These are phyloP conservation scores for Podaxis rugospora DNA, from an alignment of 768 basidiomycete species.

Conservation along the genomic window DNA sequence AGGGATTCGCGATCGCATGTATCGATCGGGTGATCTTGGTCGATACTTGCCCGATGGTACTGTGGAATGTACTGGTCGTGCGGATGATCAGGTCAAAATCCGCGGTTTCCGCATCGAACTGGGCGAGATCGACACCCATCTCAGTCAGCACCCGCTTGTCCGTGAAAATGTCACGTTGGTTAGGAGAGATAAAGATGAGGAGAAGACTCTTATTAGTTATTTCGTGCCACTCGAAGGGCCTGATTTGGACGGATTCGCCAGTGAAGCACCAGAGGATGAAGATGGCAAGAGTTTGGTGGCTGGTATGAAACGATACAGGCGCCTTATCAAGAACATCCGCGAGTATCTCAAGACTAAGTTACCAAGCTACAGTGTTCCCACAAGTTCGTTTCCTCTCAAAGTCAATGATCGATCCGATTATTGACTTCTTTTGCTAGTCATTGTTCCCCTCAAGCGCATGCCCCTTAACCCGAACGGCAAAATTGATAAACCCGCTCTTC, in stretches of 20 bases:
- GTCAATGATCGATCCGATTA: not conserved
- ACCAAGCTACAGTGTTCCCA: slow-evolving; percentile 90
- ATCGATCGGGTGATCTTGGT: slow-evolving; percentile 94
- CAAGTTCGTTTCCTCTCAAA: slow-evolving; percentile 50
- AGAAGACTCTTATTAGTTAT: slow-evolving; percentile 97
- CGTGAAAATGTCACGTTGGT: slow-evolving; percentile 99
- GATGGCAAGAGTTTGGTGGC: slow-evolving; percentile 60
- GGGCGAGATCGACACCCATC: slow-evolving; percentile 95
- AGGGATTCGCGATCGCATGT: slow-evolving; percentile 96
- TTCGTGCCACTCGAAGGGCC: slow-evolving; percentile 84
- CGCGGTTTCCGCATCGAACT: slow-evolving; percentile 98
- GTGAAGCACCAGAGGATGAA: slow-evolving; percentile 54
- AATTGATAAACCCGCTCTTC: slow-evolving; percentile 96
- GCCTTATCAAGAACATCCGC: slow-evolving; percentile 88
- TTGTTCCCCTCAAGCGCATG: slow-evolving; percentile 92
- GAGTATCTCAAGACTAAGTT: slow-evolving; percentile 96
- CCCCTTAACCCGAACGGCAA: slow-evolving; percentile 99
- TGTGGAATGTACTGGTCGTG: slow-evolving; percentile 95
- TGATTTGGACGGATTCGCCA: slow-evolving; percentile 63
- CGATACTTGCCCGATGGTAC: slow-evolving; percentile 88
- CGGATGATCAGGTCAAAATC: slow-evolving; percentile 99
- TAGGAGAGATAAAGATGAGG: slow-evolving; percentile 96
- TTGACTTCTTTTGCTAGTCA: slow-evolving; percentile 50
- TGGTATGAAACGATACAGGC: slow-evolving; percentile 81
- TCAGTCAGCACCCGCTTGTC: slow-evolving; percentile 88